Percentiles rank a stretch among this genome's conserved stretches.
phyloP scores from a whole-genome alignment of 2,329 filamentous ascomycete genomes.

The Colletotrichum orchidophilum region DNA sequence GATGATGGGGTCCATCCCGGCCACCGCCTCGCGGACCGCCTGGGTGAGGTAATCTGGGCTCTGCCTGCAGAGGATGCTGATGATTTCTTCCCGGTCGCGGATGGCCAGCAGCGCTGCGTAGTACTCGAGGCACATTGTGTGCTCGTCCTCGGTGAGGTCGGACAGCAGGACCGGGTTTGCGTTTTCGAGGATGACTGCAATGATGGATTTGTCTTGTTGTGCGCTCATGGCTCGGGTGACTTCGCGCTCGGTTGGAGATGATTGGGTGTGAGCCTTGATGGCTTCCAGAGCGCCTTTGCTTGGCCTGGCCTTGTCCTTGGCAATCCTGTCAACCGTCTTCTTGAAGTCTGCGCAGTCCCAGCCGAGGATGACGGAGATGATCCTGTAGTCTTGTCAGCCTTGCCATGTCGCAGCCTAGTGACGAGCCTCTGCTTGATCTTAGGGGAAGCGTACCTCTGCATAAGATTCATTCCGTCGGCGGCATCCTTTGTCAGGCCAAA shows the following conservation, averaged over 20 bases:
- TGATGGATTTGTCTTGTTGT: constrained; percentile 65
- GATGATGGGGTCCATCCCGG: constrained; percentile 79
- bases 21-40: constrained; percentile 70
- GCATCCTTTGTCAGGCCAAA: constrained; percentile 76
- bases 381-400: constrained; percentile 52
- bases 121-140: constrained; percentile 73
- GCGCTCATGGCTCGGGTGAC: constrained; percentile 65
- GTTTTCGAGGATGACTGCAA: constrained; percentile 70
- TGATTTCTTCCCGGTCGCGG: constrained; percentile 78
- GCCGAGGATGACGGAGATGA: constrained; percentile 76
- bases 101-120: constrained; percentile 76
- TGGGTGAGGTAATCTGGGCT: constrained; percentile 79
- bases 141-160: constrained; percentile 66
- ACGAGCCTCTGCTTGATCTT: too few species aligned
- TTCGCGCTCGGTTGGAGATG: constrained; percentile 65
- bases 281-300: constrained; percentile 69
- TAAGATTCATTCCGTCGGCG: constrained; percentile 82
- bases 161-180: constrained; percentile 55
- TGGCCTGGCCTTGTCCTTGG: constrained; percentile 67
- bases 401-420: constrained; percentile 26
- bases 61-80: constrained; percentile 71
- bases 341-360: constrained; percentile 80
- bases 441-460: constrained; percentile 63
- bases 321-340: constrained; percentile 71
- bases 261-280: constrained; percentile 66